Percentiles rank a stretch among this genome's conserved stretches.
Conservation (phyloP, 345 rosid genomes). For the Turritis glabra region DNA sequence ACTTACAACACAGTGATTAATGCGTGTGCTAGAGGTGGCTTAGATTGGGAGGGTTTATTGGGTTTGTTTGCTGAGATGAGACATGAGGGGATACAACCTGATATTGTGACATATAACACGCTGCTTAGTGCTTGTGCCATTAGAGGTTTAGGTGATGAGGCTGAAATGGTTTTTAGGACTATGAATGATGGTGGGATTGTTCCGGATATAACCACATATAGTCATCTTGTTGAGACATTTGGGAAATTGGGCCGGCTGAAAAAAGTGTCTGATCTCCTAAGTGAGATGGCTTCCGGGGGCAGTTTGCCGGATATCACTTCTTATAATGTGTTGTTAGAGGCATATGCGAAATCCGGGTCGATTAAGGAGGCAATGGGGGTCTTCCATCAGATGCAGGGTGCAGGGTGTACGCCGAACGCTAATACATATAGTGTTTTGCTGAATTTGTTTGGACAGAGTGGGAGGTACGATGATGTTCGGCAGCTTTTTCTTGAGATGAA, state of each 20-base stretch:
- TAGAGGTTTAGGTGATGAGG: conserved; percentile 86
- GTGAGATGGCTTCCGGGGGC: conserved; percentile 83
- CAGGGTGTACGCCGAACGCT: conserved; percentile 77
- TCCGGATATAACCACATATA: conserved; percentile 81
- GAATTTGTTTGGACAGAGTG: conserved; percentile 77
- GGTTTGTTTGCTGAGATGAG: conserved; percentile 97
- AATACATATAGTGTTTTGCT: conserved; percentile 70
- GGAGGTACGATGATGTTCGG: conserved; percentile 84
- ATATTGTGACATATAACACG: conserved; percentile 87
- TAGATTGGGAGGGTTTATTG: conserved; percentile 90
- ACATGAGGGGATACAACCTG: conserved; percentile 86
- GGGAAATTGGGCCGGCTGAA: conserved; percentile 63
- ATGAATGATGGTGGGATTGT: conserved; percentile 90
- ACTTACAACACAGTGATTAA: conserved; percentile 90
- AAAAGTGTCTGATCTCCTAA: conserved; percentile 67
- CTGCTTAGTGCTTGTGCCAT: conserved; percentile 85
- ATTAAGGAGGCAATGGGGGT: conserved; percentile 79
- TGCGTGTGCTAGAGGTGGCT: conserved; percentile 89
- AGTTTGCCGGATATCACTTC: conserved; percentile 79
- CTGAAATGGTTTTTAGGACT: conserved; percentile 91
- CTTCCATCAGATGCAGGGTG: conserved; percentile 89
- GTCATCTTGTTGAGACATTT: conserved; percentile 76
- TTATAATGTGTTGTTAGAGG: conserved; percentile 82
- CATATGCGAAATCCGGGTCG: conserved; percentile 64
- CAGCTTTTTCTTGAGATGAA: conserved; percentile 95